These are phyloP conservation scores for Cyberlindnera americana DNA, from an alignment of 805 yeast species.

Conservation along the genomic window DNA sequence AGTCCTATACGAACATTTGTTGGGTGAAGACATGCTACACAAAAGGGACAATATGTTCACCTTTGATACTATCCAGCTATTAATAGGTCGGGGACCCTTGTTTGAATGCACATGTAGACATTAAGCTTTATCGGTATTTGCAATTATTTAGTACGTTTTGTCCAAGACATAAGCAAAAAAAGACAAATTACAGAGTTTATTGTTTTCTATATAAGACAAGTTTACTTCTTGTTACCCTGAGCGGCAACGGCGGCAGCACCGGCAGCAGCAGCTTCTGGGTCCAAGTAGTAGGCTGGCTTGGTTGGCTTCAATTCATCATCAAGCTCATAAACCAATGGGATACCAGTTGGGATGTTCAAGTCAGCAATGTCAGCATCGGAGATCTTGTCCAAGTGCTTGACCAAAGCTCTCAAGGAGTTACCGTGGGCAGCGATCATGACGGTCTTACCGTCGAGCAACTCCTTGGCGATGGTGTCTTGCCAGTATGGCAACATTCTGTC, in stretches of 20 bases:
- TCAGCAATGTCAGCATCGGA: conserved; percentile 90
- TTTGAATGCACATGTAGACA: no score
- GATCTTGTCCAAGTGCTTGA: conserved; percentile 91
- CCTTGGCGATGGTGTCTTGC: conserved; percentile 87
- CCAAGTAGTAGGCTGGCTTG: conserved; percentile 93
- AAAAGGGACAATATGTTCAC: no score
- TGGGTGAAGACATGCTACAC: no score
- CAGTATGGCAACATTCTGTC: conserved; percentile 97
- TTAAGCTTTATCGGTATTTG: no score
- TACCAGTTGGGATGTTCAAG: conserved; percentile 97
- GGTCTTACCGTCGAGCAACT: conserved; percentile 81
- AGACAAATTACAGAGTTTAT: no score
- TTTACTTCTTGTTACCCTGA: conserved; percentile 67
- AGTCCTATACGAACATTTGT: no score
- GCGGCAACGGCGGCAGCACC: conserved; percentile 99
- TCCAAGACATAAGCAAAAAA: no score
- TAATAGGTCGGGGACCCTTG: no score
- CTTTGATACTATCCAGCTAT: no score
- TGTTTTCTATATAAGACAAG: not conserved
- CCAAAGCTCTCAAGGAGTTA: conserved; percentile 95
- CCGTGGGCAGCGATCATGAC: conserved; percentile 97
- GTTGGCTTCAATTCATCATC: conserved; percentile 83
- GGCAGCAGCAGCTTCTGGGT: conserved; percentile 99
- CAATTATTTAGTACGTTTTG: no score
- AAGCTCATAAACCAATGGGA: conserved; percentile 94